Conservation (phyloP, 768 basidiomycete genomes). For the Erythrobasidium yunnanense region DNA sequence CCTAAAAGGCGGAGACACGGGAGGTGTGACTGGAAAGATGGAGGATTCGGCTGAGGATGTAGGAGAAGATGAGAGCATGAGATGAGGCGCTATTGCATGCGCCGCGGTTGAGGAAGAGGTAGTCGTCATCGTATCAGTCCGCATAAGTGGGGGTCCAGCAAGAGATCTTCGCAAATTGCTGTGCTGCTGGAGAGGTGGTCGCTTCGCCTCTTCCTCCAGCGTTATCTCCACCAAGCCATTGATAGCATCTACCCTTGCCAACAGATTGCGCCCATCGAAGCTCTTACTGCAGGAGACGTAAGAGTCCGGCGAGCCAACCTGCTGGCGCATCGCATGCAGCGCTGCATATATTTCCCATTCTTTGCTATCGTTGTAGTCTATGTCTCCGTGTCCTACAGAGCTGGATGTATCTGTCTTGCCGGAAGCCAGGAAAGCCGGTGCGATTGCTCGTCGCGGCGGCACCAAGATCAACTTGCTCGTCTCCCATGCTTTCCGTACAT, state of each 20-base stretch:
- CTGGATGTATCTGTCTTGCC: no score
- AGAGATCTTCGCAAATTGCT: no score
- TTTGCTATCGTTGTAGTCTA: background rate
- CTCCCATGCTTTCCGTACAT: constrained; percentile 22
- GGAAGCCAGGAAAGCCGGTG: background rate
- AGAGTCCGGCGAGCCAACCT: constrained; percentile 15
- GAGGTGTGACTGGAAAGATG: constrained; percentile 14
- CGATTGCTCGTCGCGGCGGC: background rate
- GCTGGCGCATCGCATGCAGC: constrained; percentile 9
- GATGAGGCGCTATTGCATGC: constrained; percentile 1
- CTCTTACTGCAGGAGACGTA: constrained; percentile 1
- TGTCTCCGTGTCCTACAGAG: no score
- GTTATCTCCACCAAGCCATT: constrained; percentile 3
- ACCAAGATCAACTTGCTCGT: background rate
- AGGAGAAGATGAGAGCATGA: constrained; percentile 9
- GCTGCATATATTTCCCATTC: constrained; percentile 14
- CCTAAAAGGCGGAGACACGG: constrained; percentile 2
- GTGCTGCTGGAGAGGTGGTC: no score
- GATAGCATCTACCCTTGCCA: background rate
- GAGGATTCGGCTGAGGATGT: constrained; percentile 10
- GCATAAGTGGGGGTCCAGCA: background rate
- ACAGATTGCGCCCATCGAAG: background rate
- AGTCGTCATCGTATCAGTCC: background rate
- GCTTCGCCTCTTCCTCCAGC: no score
- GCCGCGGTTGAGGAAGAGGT: background rate